phyloP scores from a whole-genome alignment of 2,329 filamentous ascomycete genomes.

The Monosporascus sp. region DNA sequence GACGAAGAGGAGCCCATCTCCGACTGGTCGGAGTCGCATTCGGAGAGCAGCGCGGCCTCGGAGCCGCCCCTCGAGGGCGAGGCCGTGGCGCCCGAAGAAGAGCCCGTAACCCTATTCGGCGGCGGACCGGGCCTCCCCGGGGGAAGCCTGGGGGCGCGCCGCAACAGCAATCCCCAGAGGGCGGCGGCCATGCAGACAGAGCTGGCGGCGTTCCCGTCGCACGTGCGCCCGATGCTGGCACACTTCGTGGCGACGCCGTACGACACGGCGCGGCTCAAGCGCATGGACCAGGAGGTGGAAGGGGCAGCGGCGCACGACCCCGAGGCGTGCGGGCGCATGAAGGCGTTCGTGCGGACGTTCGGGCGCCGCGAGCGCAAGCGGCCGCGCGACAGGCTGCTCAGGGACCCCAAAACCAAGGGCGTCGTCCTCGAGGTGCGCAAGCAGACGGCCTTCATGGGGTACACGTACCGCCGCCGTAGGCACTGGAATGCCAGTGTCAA shows the following conservation, averaged over 20 bases:
- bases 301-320: constrained; percentile 16
- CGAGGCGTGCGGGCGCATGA: constrained; percentile 32
- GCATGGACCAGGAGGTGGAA: constrained; percentile 46
- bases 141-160: no score
- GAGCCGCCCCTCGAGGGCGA: constrained; percentile 11
- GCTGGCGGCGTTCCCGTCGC: constrained; percentile 34
- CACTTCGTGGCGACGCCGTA: constrained; percentile 43
- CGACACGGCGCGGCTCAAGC: constrained; percentile 43
- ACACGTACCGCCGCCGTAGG: constrained; percentile 66
- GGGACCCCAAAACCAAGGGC: constrained; percentile 63
- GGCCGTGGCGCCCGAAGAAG: not conserved
- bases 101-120: no score
- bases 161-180: constrained; percentile 2
- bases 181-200: constrained; percentile 24
- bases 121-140: no score
- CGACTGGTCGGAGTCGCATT: constrained; percentile 49
- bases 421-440: constrained; percentile 77
- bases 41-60: constrained; percentile 26
- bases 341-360: constrained; percentile 46
- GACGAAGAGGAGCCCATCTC: constrained; percentile 73
- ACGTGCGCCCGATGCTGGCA: constrained; percentile 39
- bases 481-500: not conserved
- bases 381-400: constrained; percentile 77
- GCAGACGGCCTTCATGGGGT: constrained; percentile 79
- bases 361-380: constrained; percentile 68